Base-by-base conservation (phyloP, 2,329 filamentous ascomycete genomes). In the Stagonosporopsis rhizophila region DNA sequence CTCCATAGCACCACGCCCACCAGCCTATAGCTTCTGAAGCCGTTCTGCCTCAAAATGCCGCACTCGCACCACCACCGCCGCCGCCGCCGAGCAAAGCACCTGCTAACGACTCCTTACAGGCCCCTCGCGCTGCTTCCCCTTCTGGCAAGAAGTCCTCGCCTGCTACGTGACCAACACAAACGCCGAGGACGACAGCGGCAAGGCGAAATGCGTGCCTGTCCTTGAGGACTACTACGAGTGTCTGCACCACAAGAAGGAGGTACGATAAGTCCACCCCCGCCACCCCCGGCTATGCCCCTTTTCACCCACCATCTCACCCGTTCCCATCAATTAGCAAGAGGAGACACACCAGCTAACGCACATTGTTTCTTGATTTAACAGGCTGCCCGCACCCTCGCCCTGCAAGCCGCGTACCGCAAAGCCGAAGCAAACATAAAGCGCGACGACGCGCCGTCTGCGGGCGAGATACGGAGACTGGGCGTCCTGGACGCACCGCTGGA, bases 151-250 rank as follows among this genome's bases (percentile, higher is more conserved):
- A 81, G 88, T 98, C 65, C 90, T 99, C 76, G 92, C 92, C 72
- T 99, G 95, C 87, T 99, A 99, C 79, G 92, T 97, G 59, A 88
- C 96, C 75, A 98, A 98, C 82, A 92, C 92, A 52, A 85, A 84
- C 64, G 82, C 89, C 64, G 90, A 94, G 52, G 89, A 93, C 73
- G 83, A 87, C 66, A 86, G 87, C 15, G 91, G 91, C 67, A 95
- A 93, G 82, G 89, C 88, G 78, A 96, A 96, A 81, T 99, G 96
- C 77, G 81, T 84, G 17, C 89, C 90, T 15, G 85, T 87, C 4
- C 83, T 98, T 65, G 95, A 99, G 77, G 95, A 99, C 77, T 99
- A 99, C 83, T 96, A 97, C 77, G 95, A 99, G 82, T 99, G 96
- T 79, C 81, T 99, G 75, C 95, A 99, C 78, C 95, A 99, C 84